These are phyloP conservation scores for Phylloboletellus chloephorus DNA, from an alignment of 1,284 basidiomycete genomes.

Conservation along the genomic window DNA sequence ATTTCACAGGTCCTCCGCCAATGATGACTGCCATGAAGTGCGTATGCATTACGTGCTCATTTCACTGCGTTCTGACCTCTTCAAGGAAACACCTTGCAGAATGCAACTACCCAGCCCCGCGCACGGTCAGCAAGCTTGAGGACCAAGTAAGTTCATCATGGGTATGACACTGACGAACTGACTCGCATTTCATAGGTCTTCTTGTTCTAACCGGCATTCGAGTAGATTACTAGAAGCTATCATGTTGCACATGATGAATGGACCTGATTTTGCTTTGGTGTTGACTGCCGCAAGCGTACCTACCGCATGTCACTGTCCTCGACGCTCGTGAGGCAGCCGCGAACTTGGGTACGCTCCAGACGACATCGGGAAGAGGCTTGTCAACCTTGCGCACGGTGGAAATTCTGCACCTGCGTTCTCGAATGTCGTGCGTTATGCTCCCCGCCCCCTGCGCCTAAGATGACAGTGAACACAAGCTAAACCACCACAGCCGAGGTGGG, in stretches of 20 bases:
- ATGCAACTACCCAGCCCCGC: conserved; percentile 82
- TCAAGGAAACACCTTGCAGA: conserved; percentile 81
- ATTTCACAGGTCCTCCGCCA: conserved; percentile 73
- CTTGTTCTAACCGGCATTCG: conserved; percentile 52
- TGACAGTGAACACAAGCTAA: conserved; percentile 35
- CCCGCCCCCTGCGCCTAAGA: neutral
- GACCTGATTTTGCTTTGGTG: conserved; percentile 32
- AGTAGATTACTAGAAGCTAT: too few relatives aligned
- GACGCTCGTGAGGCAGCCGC: conserved; percentile 22
- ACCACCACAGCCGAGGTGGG: conserved; percentile 47
- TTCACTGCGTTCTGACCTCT: conserved; percentile 2
- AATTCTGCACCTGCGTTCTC: conserved; percentile 61
- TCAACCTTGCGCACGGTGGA: conserved; percentile 49
- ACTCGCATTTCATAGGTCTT: conserved; percentile 45
- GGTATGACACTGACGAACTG: conserved; percentile 3
- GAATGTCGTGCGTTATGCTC: conserved; percentile 37
- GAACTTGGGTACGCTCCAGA: conserved; percentile 41
- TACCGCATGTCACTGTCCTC: too few relatives aligned
- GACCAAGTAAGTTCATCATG: conserved; percentile 64
- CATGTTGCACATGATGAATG: conserved; percentile 10
- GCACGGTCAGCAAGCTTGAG: conserved; percentile 87
- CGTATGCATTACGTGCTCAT: conserved; percentile 28
- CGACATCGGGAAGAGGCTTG: conserved; percentile 33
- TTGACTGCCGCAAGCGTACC: too few relatives aligned
- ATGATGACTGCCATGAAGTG: conserved; percentile 98